phyloP scores from a whole-genome alignment of 78 protist genomes.

The Protostelium mycophagum region DNA sequence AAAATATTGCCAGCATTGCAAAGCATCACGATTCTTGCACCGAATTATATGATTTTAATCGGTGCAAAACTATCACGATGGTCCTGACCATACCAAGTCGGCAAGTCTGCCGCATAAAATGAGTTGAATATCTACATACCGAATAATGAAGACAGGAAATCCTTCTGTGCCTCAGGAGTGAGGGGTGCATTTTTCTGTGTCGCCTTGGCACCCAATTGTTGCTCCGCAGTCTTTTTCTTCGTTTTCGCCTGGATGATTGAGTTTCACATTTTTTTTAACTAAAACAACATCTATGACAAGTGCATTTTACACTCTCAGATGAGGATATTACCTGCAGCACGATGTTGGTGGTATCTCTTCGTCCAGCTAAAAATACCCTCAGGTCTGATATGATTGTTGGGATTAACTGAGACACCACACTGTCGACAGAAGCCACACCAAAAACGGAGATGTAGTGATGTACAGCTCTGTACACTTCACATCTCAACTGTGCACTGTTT shows the following conservation, averaged over 20 bases:
- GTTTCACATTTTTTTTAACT: background rate
- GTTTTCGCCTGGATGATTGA: background rate
- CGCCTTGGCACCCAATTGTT: background rate
- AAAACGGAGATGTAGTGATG: background rate
- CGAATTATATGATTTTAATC: background rate
- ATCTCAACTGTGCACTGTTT: background rate
- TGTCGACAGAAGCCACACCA: background rate
- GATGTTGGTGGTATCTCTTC: background rate
- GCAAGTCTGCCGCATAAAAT: too few relatives aligned
- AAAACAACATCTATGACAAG: too few relatives aligned
- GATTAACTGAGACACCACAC: background rate
- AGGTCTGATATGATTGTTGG: background rate
- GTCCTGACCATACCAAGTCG: too few relatives aligned
- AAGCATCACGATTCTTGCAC: too few relatives aligned
- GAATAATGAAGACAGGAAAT: background rate
- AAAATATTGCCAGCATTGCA: too few relatives aligned
- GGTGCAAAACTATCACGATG: too few relatives aligned
- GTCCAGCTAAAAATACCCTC: background rate
- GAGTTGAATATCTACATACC: too few relatives aligned
- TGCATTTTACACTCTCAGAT: too few relatives aligned
- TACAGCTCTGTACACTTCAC: background rate
- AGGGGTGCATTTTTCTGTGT: background rate
- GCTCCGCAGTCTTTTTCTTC: background rate
- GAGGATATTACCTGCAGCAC: background rate
- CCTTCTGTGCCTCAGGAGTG: background rate